Base-by-base conservation (phyloP, 2,329 filamentous ascomycete genomes). In the Westerdykella aurantiaca region DNA sequence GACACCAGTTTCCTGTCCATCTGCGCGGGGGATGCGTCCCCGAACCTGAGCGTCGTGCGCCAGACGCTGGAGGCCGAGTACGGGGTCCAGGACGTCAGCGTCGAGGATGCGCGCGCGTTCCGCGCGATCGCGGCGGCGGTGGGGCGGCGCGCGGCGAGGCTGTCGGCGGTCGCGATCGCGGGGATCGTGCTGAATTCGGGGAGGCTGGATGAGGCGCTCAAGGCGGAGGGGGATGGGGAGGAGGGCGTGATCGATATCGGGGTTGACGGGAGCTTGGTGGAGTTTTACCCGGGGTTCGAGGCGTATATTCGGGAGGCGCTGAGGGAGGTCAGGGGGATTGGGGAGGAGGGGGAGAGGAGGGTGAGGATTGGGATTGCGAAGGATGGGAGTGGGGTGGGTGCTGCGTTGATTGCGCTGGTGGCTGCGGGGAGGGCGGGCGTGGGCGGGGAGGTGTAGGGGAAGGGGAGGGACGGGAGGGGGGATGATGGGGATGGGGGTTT, bases 351-450 rank as follows among this genome's bases (percentile, higher is more conserved):
- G 10, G 89, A 94, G 52, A 85, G 86, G 71, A 86, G 83, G 69
- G 86, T 98, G 52, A 79, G 88, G 45, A 96, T 98, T 60, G 93
- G 91, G 17, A 93, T 97, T 60, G 93, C 93, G 49, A 96, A 95
- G 76, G 93, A 98, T 65, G 93, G 93, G 38, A 93, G 86, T 51
- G 93, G 88, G 50, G 87, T 95, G n/a, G 93, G 93, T 42, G 93
- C 93, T 3, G 93, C 93, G 34, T 72, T 98, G 57, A 97, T 97
- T 69, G 93, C 93, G 41, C 78, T 96, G 40, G 86, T 96, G 22
- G 33, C 33, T 5, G 91, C 91, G 1, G 85, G 86, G 1, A 73
- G 77, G 60, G 58, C 66, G 2, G 48, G 42, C 6, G 44, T 14
- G 22, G 39, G 41, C 5, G 38, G 37, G 13, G 13, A 29, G 37